phyloP scores from a whole-genome alignment of 805 yeast species.

The Nakazawaea holstii region DNA sequence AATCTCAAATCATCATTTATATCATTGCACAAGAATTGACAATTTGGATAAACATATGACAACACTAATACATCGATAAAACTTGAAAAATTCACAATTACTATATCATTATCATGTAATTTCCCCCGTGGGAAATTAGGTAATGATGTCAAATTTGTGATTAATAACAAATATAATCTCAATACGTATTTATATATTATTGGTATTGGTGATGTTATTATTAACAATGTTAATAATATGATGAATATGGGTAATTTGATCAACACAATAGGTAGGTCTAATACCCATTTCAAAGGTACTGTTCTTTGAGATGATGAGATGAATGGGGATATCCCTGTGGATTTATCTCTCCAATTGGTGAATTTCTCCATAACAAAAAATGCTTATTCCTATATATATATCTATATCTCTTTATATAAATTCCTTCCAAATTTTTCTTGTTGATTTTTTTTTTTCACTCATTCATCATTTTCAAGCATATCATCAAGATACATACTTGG shows the following conservation, averaged over 20 bases:
- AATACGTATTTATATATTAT: conserved; percentile 14
- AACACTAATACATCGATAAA: conserved; percentile 51
- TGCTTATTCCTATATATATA: background rate
- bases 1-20: conserved; percentile 25
- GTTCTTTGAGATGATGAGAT: too few species aligned
- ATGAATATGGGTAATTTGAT: conserved; percentile 18
- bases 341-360: conserved; percentile 80
- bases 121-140: too few species aligned
- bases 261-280: background rate
- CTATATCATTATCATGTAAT: conserved; percentile 34
- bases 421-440: background rate
- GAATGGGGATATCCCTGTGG: conserved; percentile 92
- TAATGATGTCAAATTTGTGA: conserved; percentile 16
- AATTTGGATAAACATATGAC: conserved; percentile 7
- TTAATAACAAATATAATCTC: conserved; percentile 22
- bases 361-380: conserved; percentile 63
- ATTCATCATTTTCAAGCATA: conserved; percentile 3
- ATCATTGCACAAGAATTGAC: conserved; percentile 31
- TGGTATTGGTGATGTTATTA: conserved; percentile 16
- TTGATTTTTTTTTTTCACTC: conserved; percentile 15
- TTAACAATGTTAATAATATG: conserved; percentile 15
- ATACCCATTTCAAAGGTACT: background rate
- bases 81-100: conserved; percentile 52
- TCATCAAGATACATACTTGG: conserved; percentile 11
- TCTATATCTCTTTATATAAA: background rate